phyloP scores from a whole-genome alignment of 1,139 yeast genomes.

The Pichia sp. region DNA sequence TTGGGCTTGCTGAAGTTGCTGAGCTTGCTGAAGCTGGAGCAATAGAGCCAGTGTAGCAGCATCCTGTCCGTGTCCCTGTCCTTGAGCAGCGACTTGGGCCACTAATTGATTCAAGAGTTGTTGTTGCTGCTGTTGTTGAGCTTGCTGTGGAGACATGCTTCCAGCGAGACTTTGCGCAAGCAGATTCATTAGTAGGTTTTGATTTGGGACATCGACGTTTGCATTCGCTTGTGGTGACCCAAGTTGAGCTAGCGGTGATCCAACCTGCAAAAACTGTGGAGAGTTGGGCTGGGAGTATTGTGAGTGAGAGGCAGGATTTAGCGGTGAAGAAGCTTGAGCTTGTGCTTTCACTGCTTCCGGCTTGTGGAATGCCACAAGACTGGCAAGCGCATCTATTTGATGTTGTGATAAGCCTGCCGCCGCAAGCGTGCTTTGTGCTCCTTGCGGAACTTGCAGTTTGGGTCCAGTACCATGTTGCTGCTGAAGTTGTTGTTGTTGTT shows the following conservation, averaged over 20 bases:
- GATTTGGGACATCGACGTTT: too few species aligned
- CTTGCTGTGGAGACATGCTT: conserved; percentile 1
- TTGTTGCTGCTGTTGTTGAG: conserved; percentile 5
- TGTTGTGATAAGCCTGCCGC: conserved; percentile 60
- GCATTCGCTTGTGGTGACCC: not conserved
- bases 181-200: conserved; percentile 10
- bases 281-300: conserved; percentile 9
- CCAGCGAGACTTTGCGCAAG: conserved; percentile 11
- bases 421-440: conserved; percentile 54
- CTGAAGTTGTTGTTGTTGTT: conserved; percentile 12
- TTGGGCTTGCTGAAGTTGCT: conserved; percentile 5
- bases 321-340: too few species aligned
- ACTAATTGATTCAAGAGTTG: conserved; percentile 7
- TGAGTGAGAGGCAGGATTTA: conserved; percentile 8
- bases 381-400: conserved; percentile 66
- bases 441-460: conserved; percentile 63
- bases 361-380: conserved; percentile 66
- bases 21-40: conserved; percentile 9
- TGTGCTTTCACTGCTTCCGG: conserved; percentile 17
- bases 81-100: conserved; percentile 1
- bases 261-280: too few species aligned
- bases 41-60: not conserved
- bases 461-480: not conserved
- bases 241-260: not conserved
- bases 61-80: conserved; percentile 1